Evolutionary conservation across 768 basidiomycete species (phyloP).

Genomic region (Xerocomellus intermedius): DNA sequence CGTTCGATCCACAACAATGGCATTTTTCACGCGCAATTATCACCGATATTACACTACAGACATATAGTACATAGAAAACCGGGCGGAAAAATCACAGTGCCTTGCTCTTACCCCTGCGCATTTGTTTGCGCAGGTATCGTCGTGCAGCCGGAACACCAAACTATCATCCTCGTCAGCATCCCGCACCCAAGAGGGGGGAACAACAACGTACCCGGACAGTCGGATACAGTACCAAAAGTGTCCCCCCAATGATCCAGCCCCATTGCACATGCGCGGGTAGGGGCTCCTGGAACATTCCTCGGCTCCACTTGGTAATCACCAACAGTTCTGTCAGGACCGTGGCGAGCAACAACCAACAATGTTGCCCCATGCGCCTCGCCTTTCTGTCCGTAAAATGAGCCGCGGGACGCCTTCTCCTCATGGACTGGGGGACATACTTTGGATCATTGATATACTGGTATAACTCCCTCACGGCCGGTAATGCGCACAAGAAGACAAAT

Average conservation of each 20-base stretch:
- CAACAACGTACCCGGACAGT: constrained; percentile 52
- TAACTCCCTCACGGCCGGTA: constrained; percentile 81
- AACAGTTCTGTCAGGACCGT: constrained; percentile 83
- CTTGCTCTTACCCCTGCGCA: constrained; percentile 35
- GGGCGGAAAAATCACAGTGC: constrained; percentile 17
- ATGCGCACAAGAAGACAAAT: constrained; percentile 80
- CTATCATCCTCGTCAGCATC: constrained; percentile 35
- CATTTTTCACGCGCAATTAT: background rate
- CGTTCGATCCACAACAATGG: constrained; percentile 14
- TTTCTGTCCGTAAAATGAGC: constrained; percentile 44
- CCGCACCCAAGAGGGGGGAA: background rate
- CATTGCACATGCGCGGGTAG: constrained; percentile 60
- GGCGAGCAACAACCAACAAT: constrained; percentile 82
- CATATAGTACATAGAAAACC: background rate
- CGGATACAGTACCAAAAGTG: constrained; percentile 69
- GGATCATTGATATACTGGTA: constrained; percentile 83
- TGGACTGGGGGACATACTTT: constrained; percentile 46
- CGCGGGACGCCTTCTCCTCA: background rate
- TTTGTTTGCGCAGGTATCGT: constrained; percentile 45
- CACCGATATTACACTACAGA: background rate
- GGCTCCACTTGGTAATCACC: constrained; percentile 80
- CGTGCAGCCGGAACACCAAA: constrained; percentile 64
- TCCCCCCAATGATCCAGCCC: constrained; percentile 62
- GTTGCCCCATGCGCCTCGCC: constrained; percentile 87
- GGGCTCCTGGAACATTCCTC: constrained; percentile 64